These are phyloP conservation scores for Phalaenopsis hybrid DNA, from an alignment of 116 monocot species.

Conservation along the genomic window DNA sequence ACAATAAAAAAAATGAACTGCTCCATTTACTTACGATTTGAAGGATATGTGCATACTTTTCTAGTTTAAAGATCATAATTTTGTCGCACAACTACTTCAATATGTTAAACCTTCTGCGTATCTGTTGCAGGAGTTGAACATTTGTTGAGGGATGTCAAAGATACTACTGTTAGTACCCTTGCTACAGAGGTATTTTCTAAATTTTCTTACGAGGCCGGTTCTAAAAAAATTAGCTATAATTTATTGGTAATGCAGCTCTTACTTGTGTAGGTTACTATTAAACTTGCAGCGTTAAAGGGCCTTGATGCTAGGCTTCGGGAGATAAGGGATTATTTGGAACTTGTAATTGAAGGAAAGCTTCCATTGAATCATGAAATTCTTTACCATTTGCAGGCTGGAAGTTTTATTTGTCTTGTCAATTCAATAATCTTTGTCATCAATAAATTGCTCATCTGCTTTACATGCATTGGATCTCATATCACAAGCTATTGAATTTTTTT, in stretches of 20 bases:
- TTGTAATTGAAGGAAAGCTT: conserved; percentile 87
- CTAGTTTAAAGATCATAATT: neutral
- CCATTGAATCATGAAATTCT: conserved; percentile 94
- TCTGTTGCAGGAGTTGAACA: conserved; percentile 77
- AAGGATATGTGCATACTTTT: neutral
- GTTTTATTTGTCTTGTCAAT: neutral
- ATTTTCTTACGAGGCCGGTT: neutral
- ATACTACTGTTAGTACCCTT: conserved; percentile 95
- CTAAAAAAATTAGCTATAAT: neutral
- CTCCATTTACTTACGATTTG: neutral
- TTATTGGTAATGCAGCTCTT: neutral
- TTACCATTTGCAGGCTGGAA: conserved; percentile 81
- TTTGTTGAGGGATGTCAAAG: conserved; percentile 92
- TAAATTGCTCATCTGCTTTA: neutral
- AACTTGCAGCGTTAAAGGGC: conserved; percentile 91
- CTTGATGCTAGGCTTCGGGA: conserved; percentile 86
- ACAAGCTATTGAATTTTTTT: neutral
- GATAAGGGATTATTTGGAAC: conserved; percentile 76
- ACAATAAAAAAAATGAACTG: neutral
- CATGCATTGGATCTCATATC: neutral
- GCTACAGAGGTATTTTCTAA: conserved; percentile 72
- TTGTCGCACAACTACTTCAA: neutral
- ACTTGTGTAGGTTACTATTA: conserved; percentile 57
- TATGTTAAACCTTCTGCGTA: neutral
- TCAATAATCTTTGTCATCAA: neutral